Evolutionary conservation across 2,329 filamentous ascomycete species (phyloP), one percentile per base, ranked within the genome.

Genomic region (Pestalotiopsis fici): DNA sequence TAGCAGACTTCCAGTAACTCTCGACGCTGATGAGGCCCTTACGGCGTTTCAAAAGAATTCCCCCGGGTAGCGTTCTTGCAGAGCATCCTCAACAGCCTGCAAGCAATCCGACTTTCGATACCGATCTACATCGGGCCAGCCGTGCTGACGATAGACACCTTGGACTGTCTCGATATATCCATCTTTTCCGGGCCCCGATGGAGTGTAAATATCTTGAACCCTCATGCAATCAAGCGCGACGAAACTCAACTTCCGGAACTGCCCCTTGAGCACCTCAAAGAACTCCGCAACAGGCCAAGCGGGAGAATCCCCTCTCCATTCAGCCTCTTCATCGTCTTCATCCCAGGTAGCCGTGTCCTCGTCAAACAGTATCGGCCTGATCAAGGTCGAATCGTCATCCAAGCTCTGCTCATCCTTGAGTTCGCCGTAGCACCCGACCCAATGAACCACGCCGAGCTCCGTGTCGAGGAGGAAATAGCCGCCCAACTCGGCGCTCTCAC

Each of bases 361-460:
- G 18, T 27, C 43, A 9, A 50, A 50, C 4, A 9, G 3, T 3
- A 50, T 50, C 4, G 43, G 43, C n/a, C 43, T 50, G 0, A 50
- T 50, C 6, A 50, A 50, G 43, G n/a, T 50, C 3, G 43, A 18
- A n/a, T 50, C 28, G 18, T 39, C 59, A n/a, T 39, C 83, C 56
- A 83, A 85, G 50, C 82, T 75, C 23, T 80, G 79, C 64, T 88
- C 81, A 2, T 87, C 87, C 13, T 86, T 87, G 71, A 87, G 71
- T 6, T 31, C 59, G 28, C 25, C 31, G 9, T 4, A 11, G 59
- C 59, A 64, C 23, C 47, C 31, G 50, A 37, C 27, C 59, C 65
- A 66, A 47, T 64, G 37, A 6, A 66, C 31, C 31, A 66, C 50
- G 23, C 65, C 60, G 9, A 18, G n/a, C 9, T 27, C 12, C 23